These are phyloP conservation scores for Clarireedia homoeocarpa DNA, from an alignment of 2,329 filamentous ascomycete species.

Conservation along the genomic window DNA sequence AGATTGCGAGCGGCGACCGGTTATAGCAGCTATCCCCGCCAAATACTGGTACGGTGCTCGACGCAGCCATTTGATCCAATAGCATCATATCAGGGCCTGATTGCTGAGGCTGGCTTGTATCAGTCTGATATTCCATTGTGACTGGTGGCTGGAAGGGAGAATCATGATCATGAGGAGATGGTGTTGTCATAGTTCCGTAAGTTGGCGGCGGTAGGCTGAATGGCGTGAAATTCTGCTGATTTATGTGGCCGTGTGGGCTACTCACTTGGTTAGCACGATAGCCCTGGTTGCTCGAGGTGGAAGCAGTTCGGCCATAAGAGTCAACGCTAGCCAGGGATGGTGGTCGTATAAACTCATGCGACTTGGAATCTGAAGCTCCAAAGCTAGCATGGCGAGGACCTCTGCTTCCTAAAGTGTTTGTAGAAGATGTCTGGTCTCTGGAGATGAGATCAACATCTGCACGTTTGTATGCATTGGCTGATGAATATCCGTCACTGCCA, in stretches of 20 bases:
- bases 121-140: conserved; percentile 24
- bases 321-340: conserved; percentile 40
- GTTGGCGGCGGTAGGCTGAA: conserved; percentile 57
- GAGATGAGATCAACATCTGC: conserved; percentile 27
- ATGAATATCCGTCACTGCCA: conserved; percentile 20
- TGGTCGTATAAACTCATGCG: conserved; percentile 36
- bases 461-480: conserved; percentile 21
- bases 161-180: conserved; percentile 24
- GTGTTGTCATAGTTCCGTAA: conserved; percentile 37
- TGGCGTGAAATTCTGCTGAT: conserved; percentile 53
- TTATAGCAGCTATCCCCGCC: conserved; percentile 68
- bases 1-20: conserved; percentile 79
- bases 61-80: conserved; percentile 53
- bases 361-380: conserved; percentile 24
- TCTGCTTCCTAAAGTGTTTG: conserved; percentile 13
- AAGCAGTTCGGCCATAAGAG: conserved; percentile 45
- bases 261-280: conserved; percentile 34
- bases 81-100: conserved; percentile 46
- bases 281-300: conserved; percentile 42
- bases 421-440: conserved; percentile 17
- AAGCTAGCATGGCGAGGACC: conserved; percentile 26
- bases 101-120: conserved; percentile 30
- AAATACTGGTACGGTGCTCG: conserved; percentile 76
- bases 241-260: conserved; percentile 44
- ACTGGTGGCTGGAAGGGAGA: conserved; percentile 25